phyloP scores from a whole-genome alignment of 371 early-diverging fungal species.

The Chytridiales sp. region DNA sequence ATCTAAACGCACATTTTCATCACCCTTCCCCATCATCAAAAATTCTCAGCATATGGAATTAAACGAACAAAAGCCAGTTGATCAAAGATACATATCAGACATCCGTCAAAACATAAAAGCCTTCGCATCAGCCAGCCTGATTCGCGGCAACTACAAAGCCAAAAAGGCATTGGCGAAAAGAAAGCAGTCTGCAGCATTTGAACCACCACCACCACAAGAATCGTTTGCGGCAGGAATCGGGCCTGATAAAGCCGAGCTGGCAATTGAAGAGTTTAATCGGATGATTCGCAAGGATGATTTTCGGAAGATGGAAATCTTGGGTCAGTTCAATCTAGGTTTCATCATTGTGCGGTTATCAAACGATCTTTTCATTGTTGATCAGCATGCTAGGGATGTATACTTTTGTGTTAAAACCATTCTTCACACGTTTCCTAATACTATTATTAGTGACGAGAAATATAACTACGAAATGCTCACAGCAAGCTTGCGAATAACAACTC shows the following conservation, averaged over 20 bases:
- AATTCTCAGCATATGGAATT: too few relatives aligned
- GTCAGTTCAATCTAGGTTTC: conserved; percentile 99
- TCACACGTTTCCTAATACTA: neutral
- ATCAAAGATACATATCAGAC: too few relatives aligned
- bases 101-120: too few relatives aligned
- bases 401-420: conserved; percentile 7
- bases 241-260: conserved; percentile 17
- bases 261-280: conserved; percentile 45
- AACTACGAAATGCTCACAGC: conserved; percentile 78
- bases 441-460: conserved; percentile 91
- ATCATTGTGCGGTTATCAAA: conserved; percentile 73
- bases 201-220: too few relatives aligned
- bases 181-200: too few relatives aligned
- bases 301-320: conserved; percentile 77
- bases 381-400: conserved; percentile 79
- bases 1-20: too few relatives aligned
- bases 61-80: too few relatives aligned
- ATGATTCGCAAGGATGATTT: conserved; percentile 84
- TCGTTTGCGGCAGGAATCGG: conserved; percentile 18
- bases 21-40: too few relatives aligned
- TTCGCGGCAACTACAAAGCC: too few relatives aligned
- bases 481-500: conserved; percentile 48
- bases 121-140: too few relatives aligned
- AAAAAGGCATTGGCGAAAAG: too few relatives aligned
- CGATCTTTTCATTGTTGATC: conserved; percentile 94